phyloP scores from a whole-genome alignment of 2,329 filamentous ascomycete genomes.

The Calonectria hongkongensis region DNA sequence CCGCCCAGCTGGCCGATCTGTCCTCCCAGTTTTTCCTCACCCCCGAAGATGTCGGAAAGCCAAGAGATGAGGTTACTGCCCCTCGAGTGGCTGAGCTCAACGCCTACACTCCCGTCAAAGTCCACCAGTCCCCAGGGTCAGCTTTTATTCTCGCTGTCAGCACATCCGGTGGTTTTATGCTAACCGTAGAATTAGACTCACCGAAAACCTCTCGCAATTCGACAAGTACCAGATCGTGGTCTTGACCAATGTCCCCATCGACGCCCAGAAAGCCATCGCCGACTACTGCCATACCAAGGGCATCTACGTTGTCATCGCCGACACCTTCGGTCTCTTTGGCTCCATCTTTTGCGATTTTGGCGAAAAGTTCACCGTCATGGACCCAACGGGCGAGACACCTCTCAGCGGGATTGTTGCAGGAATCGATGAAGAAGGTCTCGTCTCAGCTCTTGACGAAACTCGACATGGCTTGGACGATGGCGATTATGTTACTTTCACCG shows the following conservation, averaged over 20 bases:
- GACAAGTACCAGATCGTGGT: conserved; percentile 96
- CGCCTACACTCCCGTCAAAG: conserved; percentile 92
- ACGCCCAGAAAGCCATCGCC: conserved; percentile 87
- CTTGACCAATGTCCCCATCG: conserved; percentile 87
- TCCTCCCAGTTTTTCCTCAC: conserved; percentile 98
- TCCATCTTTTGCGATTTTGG: conserved; percentile 98
- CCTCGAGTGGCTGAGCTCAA: conserved; percentile 96
- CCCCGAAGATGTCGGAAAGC: conserved; percentile 91
- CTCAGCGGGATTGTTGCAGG: conserved; percentile 91
- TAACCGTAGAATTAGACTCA: conserved; percentile 72
- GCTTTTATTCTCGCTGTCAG: conserved; percentile 40
- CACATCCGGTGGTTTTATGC: conserved; percentile 46
- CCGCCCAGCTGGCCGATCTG: conserved; percentile 89
- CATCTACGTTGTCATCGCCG: conserved; percentile 91
- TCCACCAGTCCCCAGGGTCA: conserved; percentile 79
- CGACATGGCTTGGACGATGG: conserved; percentile 97
- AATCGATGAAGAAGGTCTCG: conserved; percentile 91
- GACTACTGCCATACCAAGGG: conserved; percentile 96
- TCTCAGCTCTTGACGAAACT: conserved; percentile 95
- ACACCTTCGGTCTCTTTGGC: conserved; percentile 95
- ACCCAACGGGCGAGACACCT: conserved; percentile 92
- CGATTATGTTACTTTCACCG: conserved; percentile 95
- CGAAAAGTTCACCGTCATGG: conserved; percentile 91
- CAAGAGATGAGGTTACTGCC: conserved; percentile 89
- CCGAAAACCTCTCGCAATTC: conserved; percentile 85